Conservation (phyloP, 169 alveolate genomes). For the Perkinsus marinus region DNA sequence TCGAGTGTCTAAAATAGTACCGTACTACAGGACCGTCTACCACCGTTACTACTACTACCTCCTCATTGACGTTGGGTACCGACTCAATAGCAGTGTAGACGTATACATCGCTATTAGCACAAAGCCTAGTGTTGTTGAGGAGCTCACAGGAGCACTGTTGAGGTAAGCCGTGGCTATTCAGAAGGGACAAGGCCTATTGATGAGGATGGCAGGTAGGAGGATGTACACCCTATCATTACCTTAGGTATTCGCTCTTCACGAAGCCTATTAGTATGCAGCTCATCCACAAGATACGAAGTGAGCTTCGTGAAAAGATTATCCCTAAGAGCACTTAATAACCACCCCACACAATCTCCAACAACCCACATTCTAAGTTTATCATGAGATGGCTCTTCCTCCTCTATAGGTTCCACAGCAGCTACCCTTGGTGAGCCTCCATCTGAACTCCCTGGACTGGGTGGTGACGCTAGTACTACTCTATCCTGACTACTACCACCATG, state of each 20-base stretch:
- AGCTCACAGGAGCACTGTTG: neutral
- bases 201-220: neutral
- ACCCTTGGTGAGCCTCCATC: neutral
- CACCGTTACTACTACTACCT: neutral
- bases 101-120: neutral
- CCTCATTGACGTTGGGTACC: neutral
- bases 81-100: neutral
- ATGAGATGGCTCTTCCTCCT: neutral
- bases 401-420: neutral
- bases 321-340: neutral
- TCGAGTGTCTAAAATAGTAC: neutral
- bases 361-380: neutral
- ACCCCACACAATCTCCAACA: neutral
- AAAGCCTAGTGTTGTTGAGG: neutral
- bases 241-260: neutral
- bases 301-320: neutral
- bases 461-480: neutral
- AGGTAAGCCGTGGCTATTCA: neutral
- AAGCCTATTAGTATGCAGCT: neutral
- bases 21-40: neutral
- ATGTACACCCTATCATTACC: neutral
- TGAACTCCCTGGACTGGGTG: neutral
- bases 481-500: neutral
- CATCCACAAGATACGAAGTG: neutral
- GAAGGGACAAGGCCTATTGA: neutral